Evolutionary conservation across 1,284 basidiomycete genomes (phyloP), one percentile per base, ranked within the genome.

Genomic region (Pterula multifida): DNA sequence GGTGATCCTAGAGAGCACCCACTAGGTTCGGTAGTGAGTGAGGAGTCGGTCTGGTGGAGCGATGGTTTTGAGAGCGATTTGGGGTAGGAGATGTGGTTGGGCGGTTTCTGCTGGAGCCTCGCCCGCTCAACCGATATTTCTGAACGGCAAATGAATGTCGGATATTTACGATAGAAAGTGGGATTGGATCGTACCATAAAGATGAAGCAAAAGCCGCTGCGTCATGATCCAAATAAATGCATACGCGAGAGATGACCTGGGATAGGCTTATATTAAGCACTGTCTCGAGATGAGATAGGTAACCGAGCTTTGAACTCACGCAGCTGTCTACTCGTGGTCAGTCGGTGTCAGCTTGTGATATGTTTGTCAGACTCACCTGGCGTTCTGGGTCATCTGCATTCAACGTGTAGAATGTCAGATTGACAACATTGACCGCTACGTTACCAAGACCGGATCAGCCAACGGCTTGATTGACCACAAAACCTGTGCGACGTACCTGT

Each of bases 171-270:
- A n/a, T n/a, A n/a, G 39, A 22, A 9, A 42, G 21, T 6, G 39
- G 17, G 4, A 9, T 42, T 15, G 28, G 6, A 17, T 6, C 39
- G 21, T 9, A 42, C 39, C 39, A 19, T 42, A 22, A 17, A 42
- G 39, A 22, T 42, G 39, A n/a, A 42, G 39, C n/a, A 42, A 22
- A 6, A 42, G 39, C 9, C 21, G 13, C 21, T 42, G 39, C 17
- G 39, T 42, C 39, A 42, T 42, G n/a, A 42, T 42, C 39, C 39
- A 42, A 42, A 42, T 42, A 6, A 17, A 42, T 22, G 39, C 21
- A 17, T n/a, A 17, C 9, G 9, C 13, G 4, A 42, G 17, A 6
- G 39, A 42, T 6, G 39, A n/a, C 21, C 39, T 42, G 28, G 28
- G 15, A 32, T 32, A 32, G 15, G 15, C 28, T 15, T 32, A 32